Evolutionary conservation across 1,284 basidiomycete genomes (phyloP).

Genomic region (Cerrena zonata): DNA sequence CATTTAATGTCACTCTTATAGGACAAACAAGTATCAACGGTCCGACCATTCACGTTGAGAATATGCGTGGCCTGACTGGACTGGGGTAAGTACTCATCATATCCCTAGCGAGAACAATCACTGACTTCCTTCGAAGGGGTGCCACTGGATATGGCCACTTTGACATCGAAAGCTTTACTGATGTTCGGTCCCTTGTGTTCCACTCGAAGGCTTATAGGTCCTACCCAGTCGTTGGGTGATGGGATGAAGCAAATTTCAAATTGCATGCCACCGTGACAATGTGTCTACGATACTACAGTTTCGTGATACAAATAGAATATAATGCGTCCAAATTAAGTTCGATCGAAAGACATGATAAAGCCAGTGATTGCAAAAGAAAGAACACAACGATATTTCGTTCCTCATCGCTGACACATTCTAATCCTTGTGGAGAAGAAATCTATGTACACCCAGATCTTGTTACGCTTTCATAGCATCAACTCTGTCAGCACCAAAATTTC

Average conservation of each 20-base stretch:
- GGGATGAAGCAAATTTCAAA: background rate
- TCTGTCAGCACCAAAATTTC: too few relatives aligned
- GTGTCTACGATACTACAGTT: too few relatives aligned
- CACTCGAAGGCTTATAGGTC: constrained; percentile 31
- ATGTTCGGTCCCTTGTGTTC: constrained; percentile 36
- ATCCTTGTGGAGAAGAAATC: too few relatives aligned
- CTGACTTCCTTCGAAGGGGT: constrained; percentile 35
- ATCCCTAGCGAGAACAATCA: background rate
- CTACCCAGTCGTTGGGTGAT: constrained; percentile 12
- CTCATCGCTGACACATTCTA: too few relatives aligned
- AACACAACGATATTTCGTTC: too few relatives aligned
- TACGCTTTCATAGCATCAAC: too few relatives aligned
- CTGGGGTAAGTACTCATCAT: constrained; percentile 24
- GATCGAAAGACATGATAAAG: too few relatives aligned
- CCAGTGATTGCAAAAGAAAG: too few relatives aligned
- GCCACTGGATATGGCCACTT: constrained; percentile 50
- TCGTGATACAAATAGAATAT: too few relatives aligned
- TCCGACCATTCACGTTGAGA: constrained; percentile 25
- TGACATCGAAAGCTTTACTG: constrained; percentile 46
- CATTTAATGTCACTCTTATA: constrained; percentile 13
- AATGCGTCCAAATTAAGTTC: too few relatives aligned
- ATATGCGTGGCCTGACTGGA: constrained; percentile 18
- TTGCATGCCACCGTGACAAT: too few relatives aligned
- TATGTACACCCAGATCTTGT: too few relatives aligned
- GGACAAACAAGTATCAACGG: constrained; percentile 38